Evolutionary conservation across 2,329 filamentous ascomycete species (phyloP).

Genomic region (Lachnellula arida): DNA sequence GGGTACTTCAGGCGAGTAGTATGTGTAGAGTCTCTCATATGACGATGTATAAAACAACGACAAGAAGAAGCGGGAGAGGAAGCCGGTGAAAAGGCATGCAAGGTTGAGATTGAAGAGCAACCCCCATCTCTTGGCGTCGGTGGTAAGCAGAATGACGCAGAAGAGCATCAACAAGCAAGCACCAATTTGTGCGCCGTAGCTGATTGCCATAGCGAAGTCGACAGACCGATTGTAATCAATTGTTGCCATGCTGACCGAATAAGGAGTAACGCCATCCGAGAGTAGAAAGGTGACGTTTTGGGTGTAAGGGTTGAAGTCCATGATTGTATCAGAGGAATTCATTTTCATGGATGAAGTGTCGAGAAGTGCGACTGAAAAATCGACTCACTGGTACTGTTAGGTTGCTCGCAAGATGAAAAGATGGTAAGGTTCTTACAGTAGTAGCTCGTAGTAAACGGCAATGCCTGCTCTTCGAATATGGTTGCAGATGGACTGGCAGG

Average conservation of each 20-base stretch:
- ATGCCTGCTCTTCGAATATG: too few species aligned
- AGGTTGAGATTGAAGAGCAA: conserved; percentile 57
- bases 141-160: conserved; percentile 54
- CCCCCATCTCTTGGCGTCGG: conserved; percentile 51
- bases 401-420: too few species aligned
- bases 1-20: conserved; percentile 44
- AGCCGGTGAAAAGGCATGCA: conserved; percentile 50
- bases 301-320: conserved; percentile 44
- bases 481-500: too few species aligned
- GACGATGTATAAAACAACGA: conserved; percentile 46
- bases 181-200: conserved; percentile 56
- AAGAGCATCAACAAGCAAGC: conserved; percentile 52
- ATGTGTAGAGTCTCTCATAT: conserved; percentile 47
- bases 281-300: conserved; percentile 46
- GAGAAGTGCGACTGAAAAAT: neutral
- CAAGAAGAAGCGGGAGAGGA: conserved; percentile 45
- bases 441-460: too few species aligned
- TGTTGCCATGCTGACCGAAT: conserved; percentile 38
- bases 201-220: conserved; percentile 46
- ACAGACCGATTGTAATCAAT: conserved; percentile 44
- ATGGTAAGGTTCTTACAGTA: too few species aligned
- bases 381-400: neutral
- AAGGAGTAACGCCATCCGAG: conserved; percentile 37
- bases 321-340: neutral
- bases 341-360: neutral